Evolutionary conservation across 495 filamentous ascomycete species (phyloP).

Genomic region (Xylaria cubensis): DNA sequence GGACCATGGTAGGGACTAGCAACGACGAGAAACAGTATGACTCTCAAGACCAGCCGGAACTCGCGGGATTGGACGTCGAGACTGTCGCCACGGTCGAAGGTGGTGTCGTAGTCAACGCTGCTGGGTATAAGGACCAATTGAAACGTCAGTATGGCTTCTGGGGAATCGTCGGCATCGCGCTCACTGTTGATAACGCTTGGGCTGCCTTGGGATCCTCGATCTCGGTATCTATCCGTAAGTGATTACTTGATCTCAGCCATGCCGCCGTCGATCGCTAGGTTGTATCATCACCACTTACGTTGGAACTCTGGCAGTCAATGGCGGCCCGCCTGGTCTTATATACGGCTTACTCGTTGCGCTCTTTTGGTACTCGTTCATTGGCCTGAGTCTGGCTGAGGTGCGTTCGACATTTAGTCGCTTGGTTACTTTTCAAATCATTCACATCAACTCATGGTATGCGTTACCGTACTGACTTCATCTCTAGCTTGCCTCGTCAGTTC

Average conservation of each 20-base stretch:
- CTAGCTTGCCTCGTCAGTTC: constrained; percentile 79
- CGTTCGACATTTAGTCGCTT: not conserved
- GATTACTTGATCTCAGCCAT: not conserved
- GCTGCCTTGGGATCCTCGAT: constrained; percentile 61
- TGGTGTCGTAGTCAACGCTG: constrained; percentile 57
- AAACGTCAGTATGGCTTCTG: constrained; percentile 62
- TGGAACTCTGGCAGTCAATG: constrained; percentile 51
- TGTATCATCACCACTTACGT: constrained; percentile 19
- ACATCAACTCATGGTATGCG: not conserved
- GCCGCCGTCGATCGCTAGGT: not conserved
- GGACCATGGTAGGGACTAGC: not conserved
- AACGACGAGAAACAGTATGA: constrained; percentile 8
- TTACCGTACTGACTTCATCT: not conserved
- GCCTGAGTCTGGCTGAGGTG: constrained; percentile 52
- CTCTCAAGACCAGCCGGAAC: constrained; percentile 27
- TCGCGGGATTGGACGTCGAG: constrained; percentile 37
- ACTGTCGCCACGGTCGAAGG: constrained; percentile 45
- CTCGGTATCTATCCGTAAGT: constrained; percentile 59
- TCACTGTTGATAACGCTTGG: constrained; percentile 64
- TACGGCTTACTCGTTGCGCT: constrained; percentile 58
- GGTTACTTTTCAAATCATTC: not conserved
- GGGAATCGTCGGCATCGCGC: constrained; percentile 57
- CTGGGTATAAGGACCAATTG: constrained; percentile 63
- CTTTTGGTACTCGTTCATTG: constrained; percentile 55
- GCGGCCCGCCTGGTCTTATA: constrained; percentile 63